A percentile compares a stretch with the other conserved stretches of the same genome.
Evolutionary conservation across 371 early-diverging fungal genomes (phyloP).

Genomic region (Mortierella sp.): DNA sequence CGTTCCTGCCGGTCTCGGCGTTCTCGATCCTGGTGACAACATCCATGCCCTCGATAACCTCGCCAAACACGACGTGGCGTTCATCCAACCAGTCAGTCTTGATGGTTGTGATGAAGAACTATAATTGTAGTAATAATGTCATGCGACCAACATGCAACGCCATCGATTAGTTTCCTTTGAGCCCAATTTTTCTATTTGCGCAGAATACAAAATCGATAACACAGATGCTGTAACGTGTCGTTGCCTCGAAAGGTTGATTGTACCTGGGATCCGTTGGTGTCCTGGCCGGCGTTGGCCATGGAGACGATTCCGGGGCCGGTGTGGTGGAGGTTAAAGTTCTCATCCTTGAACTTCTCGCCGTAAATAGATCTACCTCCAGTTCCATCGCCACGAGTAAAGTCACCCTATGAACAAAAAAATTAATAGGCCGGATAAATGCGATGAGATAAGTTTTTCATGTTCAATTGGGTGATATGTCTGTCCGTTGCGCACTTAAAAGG

Average conservation of each 20-base stretch:
- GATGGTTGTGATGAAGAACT: conserved; percentile 91
- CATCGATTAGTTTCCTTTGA: conserved; percentile 7
- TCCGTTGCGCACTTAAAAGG: background rate
- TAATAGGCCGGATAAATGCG: background rate
- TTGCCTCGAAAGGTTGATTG: conserved; percentile 33
- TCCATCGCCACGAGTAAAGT: conserved; percentile 87
- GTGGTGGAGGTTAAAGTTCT: conserved; percentile 94
- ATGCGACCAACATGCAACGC: background rate
- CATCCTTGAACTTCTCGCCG: conserved; percentile 92
- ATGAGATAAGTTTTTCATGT: background rate
- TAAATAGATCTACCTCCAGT: conserved; percentile 98
- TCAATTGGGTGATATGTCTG: no score
- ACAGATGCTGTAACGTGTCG: background rate
- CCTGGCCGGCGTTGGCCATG: conserved; percentile 96
- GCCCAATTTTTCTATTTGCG: background rate
- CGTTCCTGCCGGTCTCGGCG: conserved; percentile 67
- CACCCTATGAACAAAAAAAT: conserved; percentile 67
- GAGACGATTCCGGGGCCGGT: conserved; percentile 85
- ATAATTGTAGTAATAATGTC: conserved; percentile 14
- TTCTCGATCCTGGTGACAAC: conserved; percentile 76
- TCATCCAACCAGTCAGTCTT: conserved; percentile 86
- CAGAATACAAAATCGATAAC: background rate
- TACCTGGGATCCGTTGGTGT: conserved; percentile 99
- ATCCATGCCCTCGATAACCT: conserved; percentile 87
- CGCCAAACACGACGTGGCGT: conserved; percentile 94